These are phyloP conservation scores for Populus ilicifolia DNA, from an alignment of 345 rosid genomes.

Conservation along the genomic window DNA sequence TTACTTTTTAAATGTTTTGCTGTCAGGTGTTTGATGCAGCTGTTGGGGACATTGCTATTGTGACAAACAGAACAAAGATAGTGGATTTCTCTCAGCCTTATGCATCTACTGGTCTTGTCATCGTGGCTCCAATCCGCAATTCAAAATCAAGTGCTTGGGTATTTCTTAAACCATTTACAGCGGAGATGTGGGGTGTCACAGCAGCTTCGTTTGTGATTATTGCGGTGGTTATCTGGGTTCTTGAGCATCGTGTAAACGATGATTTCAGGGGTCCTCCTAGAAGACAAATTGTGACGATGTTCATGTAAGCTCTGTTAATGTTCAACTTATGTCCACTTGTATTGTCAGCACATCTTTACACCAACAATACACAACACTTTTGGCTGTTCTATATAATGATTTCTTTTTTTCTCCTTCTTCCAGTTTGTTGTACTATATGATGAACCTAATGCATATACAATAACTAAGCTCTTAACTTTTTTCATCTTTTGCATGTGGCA, in stretches of 20 bases:
- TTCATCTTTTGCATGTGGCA: slow-evolving; percentile 30
- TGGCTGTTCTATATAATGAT: not conserved
- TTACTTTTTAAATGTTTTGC: slow-evolving; percentile 10
- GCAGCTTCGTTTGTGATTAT: slow-evolving; percentile 29
- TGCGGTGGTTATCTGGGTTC: slow-evolving; percentile 32
- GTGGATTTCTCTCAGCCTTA: slow-evolving; percentile 94
- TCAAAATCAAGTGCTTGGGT: slow-evolving; percentile 30
- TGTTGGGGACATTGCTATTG: slow-evolving; percentile 72
- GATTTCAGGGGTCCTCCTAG: slow-evolving; percentile 36
- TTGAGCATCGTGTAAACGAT: slow-evolving; percentile 31
- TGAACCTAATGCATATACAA: not conserved
- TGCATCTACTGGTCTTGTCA: slow-evolving; percentile 26
- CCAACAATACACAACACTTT: not conserved
- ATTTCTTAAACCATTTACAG: slow-evolving; percentile 30
- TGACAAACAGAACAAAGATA: slow-evolving; percentile 70
- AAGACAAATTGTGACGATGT: slow-evolving; percentile 26
- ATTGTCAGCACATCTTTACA: not conserved
- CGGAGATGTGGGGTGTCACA: slow-evolving; percentile 30
- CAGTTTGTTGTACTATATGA: not conserved
- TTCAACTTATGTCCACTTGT: not conserved
- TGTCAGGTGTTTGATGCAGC: slow-evolving; percentile 73
- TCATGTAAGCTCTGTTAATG: slow-evolving; percentile 18
- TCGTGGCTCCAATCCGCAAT: slow-evolving; percentile 23
- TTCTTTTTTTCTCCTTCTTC: not conserved
- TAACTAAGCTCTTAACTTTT: slow-evolving; percentile 14